Percentiles rank a stretch among this genome's conserved stretches.
Evolutionary conservation across 371 early-diverging fungal species (phyloP).

Genomic region (Mucor ambiguus): DNA sequence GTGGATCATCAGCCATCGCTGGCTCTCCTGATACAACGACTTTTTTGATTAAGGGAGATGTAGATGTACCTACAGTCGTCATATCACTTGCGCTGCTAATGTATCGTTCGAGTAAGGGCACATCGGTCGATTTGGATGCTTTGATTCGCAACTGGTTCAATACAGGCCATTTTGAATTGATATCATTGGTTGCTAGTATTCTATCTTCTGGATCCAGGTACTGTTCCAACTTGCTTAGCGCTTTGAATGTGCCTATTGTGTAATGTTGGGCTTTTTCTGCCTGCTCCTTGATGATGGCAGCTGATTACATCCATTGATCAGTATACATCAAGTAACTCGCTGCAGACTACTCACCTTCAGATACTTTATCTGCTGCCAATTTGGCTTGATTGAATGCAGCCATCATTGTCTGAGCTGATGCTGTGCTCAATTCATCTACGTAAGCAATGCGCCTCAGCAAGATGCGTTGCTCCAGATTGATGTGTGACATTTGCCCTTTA

Average conservation of each 20-base stretch:
- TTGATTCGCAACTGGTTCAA: slow-evolving; percentile 6
- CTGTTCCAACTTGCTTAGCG: slow-evolving; percentile 18
- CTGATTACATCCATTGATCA: slow-evolving; percentile 4
- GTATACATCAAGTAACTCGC: background rate
- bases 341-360: slow-evolving; percentile 21
- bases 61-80: slow-evolving; percentile 15
- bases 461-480: slow-evolving; percentile 26
- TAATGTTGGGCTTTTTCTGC: slow-evolving; percentile 8
- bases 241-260: slow-evolving; percentile 22
- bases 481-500: slow-evolving; percentile 13
- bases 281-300: slow-evolving; percentile 17
- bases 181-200: background rate
- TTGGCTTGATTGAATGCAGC: slow-evolving; percentile 28
- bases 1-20: background rate
- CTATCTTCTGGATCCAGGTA: slow-evolving; percentile 19
- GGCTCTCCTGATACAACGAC: slow-evolving; percentile 6
- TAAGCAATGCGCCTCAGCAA: slow-evolving; percentile 32
- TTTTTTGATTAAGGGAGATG: slow-evolving; percentile 7
- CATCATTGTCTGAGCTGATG: slow-evolving; percentile 14
- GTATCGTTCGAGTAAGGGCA: slow-evolving; percentile 13
- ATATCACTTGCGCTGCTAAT: slow-evolving; percentile 21
- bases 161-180: slow-evolving; percentile 14
- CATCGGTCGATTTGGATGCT: background rate
- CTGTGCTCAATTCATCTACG: slow-evolving; percentile 30
- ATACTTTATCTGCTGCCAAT: slow-evolving; percentile 19